phyloP scores from a whole-genome alignment of 106 monocot species.

The Acorus gramineus region DNA sequence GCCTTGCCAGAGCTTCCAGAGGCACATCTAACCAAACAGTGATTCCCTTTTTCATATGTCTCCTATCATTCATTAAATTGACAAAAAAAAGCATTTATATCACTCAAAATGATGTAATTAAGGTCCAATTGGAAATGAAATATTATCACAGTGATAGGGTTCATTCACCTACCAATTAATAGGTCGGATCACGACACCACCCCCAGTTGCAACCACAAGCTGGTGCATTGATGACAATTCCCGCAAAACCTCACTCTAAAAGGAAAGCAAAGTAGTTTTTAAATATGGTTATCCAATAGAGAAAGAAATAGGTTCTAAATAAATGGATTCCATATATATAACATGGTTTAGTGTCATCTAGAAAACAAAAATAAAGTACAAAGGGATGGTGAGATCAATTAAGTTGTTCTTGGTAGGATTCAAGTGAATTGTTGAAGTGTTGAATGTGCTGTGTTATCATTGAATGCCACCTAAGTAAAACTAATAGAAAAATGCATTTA shows the following conservation, averaged over 20 bases:
- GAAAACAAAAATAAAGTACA: too few relatives aligned
- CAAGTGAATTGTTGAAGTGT: too few relatives aligned
- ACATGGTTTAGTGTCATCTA: neutral
- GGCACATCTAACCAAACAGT: conserved; percentile 97
- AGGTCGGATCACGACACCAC: conserved; percentile 85
- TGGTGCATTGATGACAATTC: conserved; percentile 59
- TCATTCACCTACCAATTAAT: conserved; percentile 53
- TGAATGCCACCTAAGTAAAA: too few relatives aligned
- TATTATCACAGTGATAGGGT: neutral
- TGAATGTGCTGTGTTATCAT: too few relatives aligned
- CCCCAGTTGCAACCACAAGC: conserved; percentile 86
- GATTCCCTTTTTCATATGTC: conserved; percentile 80
- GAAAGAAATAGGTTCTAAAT: neutral
- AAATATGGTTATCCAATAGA: neutral
- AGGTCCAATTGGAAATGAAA: neutral
- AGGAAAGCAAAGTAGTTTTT: conserved; percentile 4
- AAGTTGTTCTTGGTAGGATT: too few relatives aligned
- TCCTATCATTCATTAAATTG: conserved; percentile 42
- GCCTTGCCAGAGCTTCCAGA: conserved; percentile 84
- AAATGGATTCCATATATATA: neutral
- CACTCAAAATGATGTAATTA: neutral
- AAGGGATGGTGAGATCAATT: too few relatives aligned
- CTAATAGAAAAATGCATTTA: too few relatives aligned
- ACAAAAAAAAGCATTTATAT: neutral
- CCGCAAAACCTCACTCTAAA: conserved; percentile 53